Conservation (phyloP, 2,329 filamentous ascomycete genomes). For the Penicillium sp. region DNA sequence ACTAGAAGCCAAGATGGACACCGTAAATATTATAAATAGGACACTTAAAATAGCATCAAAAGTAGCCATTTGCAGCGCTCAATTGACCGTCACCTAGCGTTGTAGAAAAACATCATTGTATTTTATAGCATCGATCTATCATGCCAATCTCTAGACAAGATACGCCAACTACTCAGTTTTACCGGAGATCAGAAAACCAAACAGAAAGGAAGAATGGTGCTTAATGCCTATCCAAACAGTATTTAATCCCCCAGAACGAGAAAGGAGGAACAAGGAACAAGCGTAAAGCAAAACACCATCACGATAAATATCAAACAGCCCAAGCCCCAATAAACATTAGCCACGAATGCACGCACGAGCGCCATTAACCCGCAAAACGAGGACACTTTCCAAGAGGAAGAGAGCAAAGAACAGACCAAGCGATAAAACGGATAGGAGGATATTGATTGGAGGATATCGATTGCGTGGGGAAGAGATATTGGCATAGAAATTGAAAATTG, state of each 20-base stretch:
- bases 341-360: neutral
- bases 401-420: neutral
- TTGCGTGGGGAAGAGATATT: neutral
- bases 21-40: no score
- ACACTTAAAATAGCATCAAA: constrained; percentile 6
- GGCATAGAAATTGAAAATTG: neutral
- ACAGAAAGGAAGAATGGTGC: neutral
- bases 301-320: neutral
- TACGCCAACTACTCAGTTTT: neutral
- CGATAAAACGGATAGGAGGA: neutral
- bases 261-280: neutral
- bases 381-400: neutral
- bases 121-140: neutral
- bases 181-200: neutral
- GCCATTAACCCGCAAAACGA: neutral
- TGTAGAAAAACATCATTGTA: neutral
- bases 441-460: neutral
- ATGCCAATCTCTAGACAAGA: neutral
- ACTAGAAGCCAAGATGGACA: no score
- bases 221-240: neutral
- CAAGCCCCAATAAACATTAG: constrained; percentile 1
- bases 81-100: constrained; percentile 11
- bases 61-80: constrained; percentile 11
- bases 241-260: neutral
- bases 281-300: neutral